Evolutionary conservation across 2,329 filamentous ascomycete genomes (phyloP).

Genomic region (Cladosporium sp.): DNA sequence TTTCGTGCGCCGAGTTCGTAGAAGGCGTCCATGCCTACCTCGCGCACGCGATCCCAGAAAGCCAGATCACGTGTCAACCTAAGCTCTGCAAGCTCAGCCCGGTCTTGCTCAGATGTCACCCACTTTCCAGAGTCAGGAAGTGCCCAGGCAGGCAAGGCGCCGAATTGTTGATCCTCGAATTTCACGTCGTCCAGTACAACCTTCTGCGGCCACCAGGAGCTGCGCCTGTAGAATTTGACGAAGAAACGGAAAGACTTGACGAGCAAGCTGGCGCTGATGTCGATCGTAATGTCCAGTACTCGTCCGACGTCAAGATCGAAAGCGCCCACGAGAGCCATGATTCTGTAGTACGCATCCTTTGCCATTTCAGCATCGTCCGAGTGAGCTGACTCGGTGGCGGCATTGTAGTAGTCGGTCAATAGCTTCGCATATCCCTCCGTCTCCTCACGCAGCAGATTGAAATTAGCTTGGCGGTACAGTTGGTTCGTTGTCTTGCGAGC

Average conservation of each 20-base stretch:
- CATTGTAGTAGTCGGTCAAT: conserved; percentile 92
- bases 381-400: conserved; percentile 68
- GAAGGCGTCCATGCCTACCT: conserved; percentile 77
- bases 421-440: conserved; percentile 96
- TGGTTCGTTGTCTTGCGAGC: conserved; percentile 91
- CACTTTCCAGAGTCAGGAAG: conserved; percentile 67
- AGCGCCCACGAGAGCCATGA: conserved; percentile 92
- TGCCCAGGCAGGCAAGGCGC: conserved; percentile 82
- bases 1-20: conserved; percentile 81
- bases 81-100: conserved; percentile 55
- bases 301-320: conserved; percentile 96
- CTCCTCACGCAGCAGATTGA: conserved; percentile 92
- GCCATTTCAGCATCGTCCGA: conserved; percentile 75
- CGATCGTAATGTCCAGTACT: conserved; percentile 89
- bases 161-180: conserved; percentile 52
- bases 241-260: conserved; percentile 94
- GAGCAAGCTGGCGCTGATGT: conserved; percentile 90
- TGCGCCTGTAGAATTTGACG: conserved; percentile 84
- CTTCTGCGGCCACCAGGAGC: conserved; percentile 91
- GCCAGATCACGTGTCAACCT: conserved; percentile 66
- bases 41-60: conserved; percentile 80
- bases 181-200: conserved; percentile 55
- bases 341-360: conserved; percentile 81
- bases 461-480: conserved; percentile 93
- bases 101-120: conserved; percentile 68